These are phyloP conservation scores for Salix purpurea DNA, from an alignment of 345 rosid species.

Conservation along the genomic window DNA sequence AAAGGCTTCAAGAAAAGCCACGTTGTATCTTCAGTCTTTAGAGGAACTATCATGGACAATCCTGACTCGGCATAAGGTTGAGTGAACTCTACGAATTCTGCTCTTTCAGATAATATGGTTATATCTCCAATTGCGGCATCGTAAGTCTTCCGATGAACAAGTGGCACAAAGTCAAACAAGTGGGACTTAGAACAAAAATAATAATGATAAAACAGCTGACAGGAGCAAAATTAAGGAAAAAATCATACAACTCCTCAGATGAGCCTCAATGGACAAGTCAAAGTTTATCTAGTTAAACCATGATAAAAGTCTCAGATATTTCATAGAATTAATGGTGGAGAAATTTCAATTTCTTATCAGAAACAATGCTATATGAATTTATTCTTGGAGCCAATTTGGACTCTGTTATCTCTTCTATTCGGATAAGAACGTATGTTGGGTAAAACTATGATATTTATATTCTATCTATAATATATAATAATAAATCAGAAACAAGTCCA, in stretches of 20 bases:
- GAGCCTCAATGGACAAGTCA: background rate
- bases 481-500: too few relatives aligned
- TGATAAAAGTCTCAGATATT: background rate
- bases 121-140: slow-evolving; percentile 47
- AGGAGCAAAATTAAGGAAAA: background rate
- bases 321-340: background rate
- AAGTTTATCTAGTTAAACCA: background rate
- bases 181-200: background rate
- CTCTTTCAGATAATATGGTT: slow-evolving; percentile 41
- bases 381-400: background rate
- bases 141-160: slow-evolving; percentile 27
- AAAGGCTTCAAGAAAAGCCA: slow-evolving; percentile 55
- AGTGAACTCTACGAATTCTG: slow-evolving; percentile 39
- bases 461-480: too few relatives aligned
- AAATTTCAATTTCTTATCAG: background rate
- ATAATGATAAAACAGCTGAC: background rate
- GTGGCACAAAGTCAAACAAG: background rate
- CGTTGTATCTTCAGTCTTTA: slow-evolving; percentile 8
- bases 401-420: too few relatives aligned
- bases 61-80: slow-evolving; percentile 52
- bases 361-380: background rate
- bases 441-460: background rate
- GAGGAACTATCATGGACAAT: slow-evolving; percentile 46
- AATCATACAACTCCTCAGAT: background rate
- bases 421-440: background rate